A percentile compares a stretch with the other conserved stretches of the same genome.
These are phyloP conservation scores for Ustilago sp. DNA, from an alignment of 1,284 basidiomycete species.

Conservation along the genomic window DNA sequence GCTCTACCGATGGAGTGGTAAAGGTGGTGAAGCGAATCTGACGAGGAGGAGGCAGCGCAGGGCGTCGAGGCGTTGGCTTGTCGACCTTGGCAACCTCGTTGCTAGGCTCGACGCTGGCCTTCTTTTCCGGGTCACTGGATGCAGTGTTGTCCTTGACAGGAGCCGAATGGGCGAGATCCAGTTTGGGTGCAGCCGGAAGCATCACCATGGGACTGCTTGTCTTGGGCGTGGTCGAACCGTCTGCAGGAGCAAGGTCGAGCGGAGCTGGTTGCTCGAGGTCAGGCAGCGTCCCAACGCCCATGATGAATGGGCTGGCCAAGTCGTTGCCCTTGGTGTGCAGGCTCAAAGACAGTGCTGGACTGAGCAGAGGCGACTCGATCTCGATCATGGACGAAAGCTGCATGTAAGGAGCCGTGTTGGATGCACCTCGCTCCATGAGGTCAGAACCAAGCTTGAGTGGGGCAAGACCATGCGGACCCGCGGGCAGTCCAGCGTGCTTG, in stretches of 20 bases:
- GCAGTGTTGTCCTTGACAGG: background rate
- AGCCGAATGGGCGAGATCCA: background rate
- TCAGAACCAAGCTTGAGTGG: slow-evolving; percentile 43
- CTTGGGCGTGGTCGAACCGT: slow-evolving; percentile 39
- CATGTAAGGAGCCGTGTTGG: slow-evolving; percentile 35
- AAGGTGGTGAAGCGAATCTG: slow-evolving; percentile 52
- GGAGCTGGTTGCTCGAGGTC: slow-evolving; percentile 49
- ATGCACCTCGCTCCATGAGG: slow-evolving; percentile 35
- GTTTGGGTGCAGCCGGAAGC: background rate
- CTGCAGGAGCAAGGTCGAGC: slow-evolving; percentile 37
- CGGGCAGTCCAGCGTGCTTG: slow-evolving; percentile 33
- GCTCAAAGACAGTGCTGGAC: slow-evolving; percentile 40
- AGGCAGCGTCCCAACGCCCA: slow-evolving; percentile 36
- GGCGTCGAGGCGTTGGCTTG: slow-evolving; percentile 28
- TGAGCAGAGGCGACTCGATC: slow-evolving; percentile 51
- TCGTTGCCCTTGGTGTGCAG: slow-evolving; percentile 34
- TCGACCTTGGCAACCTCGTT: slow-evolving; percentile 19
- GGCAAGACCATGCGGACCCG: slow-evolving; percentile 28
- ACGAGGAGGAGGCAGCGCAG: slow-evolving; percentile 46
- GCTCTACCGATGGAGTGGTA: slow-evolving; percentile 32
- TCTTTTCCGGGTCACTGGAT: slow-evolving; percentile 6
- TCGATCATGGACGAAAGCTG: slow-evolving; percentile 53
- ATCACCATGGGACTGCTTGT: slow-evolving; percentile 16
- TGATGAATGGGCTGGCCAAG: slow-evolving; percentile 45
- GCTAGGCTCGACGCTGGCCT: slow-evolving; percentile 3